phyloP scores from a whole-genome alignment of 495 filamentous ascomycete genomes.

The Aspergillus ellipticus region DNA sequence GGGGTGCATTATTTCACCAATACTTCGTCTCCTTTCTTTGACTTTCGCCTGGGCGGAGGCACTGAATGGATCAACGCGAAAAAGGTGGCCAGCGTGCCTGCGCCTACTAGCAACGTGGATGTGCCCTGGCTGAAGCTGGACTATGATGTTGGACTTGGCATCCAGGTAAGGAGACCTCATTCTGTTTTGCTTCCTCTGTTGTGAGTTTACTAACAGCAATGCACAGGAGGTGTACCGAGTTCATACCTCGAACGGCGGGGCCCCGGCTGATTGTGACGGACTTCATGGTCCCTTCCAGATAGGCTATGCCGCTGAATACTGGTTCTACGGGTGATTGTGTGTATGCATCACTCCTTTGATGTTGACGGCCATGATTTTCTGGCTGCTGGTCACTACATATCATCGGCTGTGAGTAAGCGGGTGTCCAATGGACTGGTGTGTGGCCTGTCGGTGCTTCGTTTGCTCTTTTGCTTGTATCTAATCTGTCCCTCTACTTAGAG shows the following conservation, averaged over 20 bases:
- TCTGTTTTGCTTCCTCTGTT: too few species aligned
- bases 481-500: too few species aligned
- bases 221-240: constrained; percentile 60
- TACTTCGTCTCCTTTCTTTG: constrained; percentile 52
- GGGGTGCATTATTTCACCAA: constrained; percentile 66
- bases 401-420: background rate
- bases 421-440: too few species aligned
- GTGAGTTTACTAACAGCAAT: background rate
- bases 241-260: constrained; percentile 58
- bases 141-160: constrained; percentile 44
- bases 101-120: constrained; percentile 49
- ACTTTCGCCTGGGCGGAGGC: constrained; percentile 44
- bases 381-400: background rate
- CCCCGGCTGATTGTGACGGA: constrained; percentile 45
- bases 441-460: too few species aligned
- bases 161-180: constrained; percentile 40
- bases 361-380: background rate
- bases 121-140: constrained; percentile 63
- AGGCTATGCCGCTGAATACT: constrained; percentile 68
- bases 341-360: background rate
- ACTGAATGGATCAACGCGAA: constrained; percentile 34
- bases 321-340: constrained; percentile 53
- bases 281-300: constrained; percentile 42
- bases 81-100: constrained; percentile 44
- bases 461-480: too few species aligned